Base-by-base conservation (phyloP, 2,329 filamentous ascomycete species). In the Xylaria multiplex region DNA sequence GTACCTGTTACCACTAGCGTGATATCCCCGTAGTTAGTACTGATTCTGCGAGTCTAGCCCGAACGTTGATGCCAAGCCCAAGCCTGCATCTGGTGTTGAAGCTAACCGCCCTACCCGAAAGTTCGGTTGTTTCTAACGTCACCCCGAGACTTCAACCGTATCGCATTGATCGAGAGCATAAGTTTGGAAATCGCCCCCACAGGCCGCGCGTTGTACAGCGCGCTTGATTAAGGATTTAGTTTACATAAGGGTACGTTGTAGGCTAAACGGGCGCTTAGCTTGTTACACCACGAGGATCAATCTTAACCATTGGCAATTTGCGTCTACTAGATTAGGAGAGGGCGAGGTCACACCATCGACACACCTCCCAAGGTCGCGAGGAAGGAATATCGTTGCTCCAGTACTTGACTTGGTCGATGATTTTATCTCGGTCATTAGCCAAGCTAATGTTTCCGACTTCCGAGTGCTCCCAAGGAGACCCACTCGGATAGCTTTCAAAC, bases 141-240 rank as follows among this genome's bases (percentile, higher is more conserved):
- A 32, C 27, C 37, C 6, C 14, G 27, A 42, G 24, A 8, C 22
- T 30, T 19, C 22, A 37, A 55, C 22, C 19, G 24, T 24, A 43
- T 42, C 37, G 22, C 22, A 43, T 45, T 16, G 6, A 16, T 24
- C 13, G 11, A 24, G 30, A n/a, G 40, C 49, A n/a, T n/a, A 48
- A 22, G 14, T 60, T 24, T 59, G 6, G 24, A 22, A n/a, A 11
- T 42, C 19, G 16, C 59, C 64, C 56, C 56, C 43, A 59, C 53
- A 24, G 45, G 48, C 58, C 65, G 45, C 45, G 50, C 52, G 66
- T 68, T 16, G 50, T 46, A 68, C 63, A 66, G 46, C 50, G 66
- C 66, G 66, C 56, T 68, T 68, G 59, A 49, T 6, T 11, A 22
- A 14, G 52, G 64, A 16, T 6, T 14, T 5, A 54, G 24, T 40